Conservation (phyloP, 306 rosid genomes). For the Gastrolobium villosum region DNA sequence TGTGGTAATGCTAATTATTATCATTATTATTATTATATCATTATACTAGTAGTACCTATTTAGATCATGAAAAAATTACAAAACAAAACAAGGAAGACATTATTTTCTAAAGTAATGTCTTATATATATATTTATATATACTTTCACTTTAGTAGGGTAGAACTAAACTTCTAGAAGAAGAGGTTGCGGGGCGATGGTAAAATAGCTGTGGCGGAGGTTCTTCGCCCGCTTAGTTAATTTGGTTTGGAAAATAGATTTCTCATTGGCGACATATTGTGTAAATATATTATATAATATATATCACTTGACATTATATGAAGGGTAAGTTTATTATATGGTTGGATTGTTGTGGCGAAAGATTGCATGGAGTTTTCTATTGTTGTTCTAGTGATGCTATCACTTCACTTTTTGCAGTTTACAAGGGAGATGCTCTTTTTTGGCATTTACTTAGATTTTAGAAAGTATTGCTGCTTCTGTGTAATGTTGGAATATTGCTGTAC, state of each 20-base stretch:
- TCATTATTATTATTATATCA: background rate
- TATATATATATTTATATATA: background rate
- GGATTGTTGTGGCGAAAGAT: constrained; percentile 34
- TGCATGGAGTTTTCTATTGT: constrained; percentile 33
- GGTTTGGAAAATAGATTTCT: constrained; percentile 37
- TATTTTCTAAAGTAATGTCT: constrained; percentile 42
- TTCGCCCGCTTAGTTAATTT: constrained; percentile 69
- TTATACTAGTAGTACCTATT: constrained; percentile 22
- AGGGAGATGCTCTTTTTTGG: constrained; percentile 28
- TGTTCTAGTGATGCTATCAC: constrained; percentile 24
- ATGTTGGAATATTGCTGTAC: constrained; percentile 34
- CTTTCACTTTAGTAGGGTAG: constrained; percentile 37
- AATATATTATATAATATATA: constrained; percentile 32
- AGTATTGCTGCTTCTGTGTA: constrained; percentile 47
- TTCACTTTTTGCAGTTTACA: constrained; percentile 36
- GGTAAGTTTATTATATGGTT: constrained; percentile 37
- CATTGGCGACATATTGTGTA: constrained; percentile 49
- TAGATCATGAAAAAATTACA: background rate
- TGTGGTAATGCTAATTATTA: constrained; percentile 60
- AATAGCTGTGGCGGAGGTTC: constrained; percentile 63
- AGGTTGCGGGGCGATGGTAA: constrained; percentile 35
- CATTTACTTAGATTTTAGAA: constrained; percentile 46
- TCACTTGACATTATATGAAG: constrained; percentile 39
- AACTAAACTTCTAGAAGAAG: constrained; percentile 35
- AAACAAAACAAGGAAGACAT: constrained; percentile 31